Evolutionary conservation across 306 rosid genomes (phyloP).

Genomic region (Lathyrus oleraceus): DNA sequence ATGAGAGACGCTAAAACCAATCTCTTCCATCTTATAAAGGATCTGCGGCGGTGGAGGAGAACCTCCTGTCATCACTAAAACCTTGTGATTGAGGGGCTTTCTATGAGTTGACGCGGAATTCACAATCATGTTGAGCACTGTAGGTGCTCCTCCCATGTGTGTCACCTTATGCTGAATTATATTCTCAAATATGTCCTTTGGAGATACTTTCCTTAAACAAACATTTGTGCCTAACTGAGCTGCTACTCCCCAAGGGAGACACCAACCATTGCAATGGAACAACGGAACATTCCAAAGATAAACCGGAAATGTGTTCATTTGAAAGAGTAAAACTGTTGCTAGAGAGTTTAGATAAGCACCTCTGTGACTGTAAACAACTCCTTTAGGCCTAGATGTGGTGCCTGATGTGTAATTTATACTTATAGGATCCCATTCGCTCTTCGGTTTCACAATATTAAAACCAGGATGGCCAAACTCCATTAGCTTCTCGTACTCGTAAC

Average conservation of each 20-base stretch:
- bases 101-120: constrained; percentile 52
- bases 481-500: constrained; percentile 65
- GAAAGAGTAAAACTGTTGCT: constrained; percentile 63
- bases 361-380: constrained; percentile 74
- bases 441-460: constrained; percentile 59
- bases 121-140: constrained; percentile 78
- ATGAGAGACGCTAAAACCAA: constrained; percentile 72
- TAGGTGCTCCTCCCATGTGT: constrained; percentile 83
- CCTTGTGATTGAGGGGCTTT: constrained; percentile 58
- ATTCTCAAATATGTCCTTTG: constrained; percentile 60
- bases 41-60: constrained; percentile 78
- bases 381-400: constrained; percentile 91
- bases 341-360: constrained; percentile 85
- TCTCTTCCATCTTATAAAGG: constrained; percentile 68
- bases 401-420: constrained; percentile 88
- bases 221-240: constrained; percentile 77
- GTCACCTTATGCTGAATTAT: constrained; percentile 63
- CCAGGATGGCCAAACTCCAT: constrained; percentile 42
- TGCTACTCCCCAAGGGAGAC: constrained; percentile 82
- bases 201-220: constrained; percentile 63
- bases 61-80: constrained; percentile 67
- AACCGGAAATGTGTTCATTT: constrained; percentile 65
- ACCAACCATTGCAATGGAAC: constrained; percentile 94
- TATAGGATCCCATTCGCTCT: constrained; percentile 78
- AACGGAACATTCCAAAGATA: constrained; percentile 90